phyloP scores from a whole-genome alignment of 192 early-diverging fungal genomes.

The Anaeromyces robustus region DNA sequence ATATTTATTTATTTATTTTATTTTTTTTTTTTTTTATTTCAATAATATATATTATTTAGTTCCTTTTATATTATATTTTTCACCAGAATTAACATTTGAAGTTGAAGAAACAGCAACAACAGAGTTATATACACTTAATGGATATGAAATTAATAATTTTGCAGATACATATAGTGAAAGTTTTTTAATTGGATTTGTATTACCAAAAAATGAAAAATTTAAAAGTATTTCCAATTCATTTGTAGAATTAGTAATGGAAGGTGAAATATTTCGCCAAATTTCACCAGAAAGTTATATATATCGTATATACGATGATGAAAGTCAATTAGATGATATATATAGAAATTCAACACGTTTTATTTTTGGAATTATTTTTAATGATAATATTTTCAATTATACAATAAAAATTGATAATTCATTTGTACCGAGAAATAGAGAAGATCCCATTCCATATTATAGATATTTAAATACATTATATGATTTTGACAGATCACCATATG shows the following conservation, averaged over 20 bases:
- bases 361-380: not conserved
- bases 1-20: no score
- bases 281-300: not conserved
- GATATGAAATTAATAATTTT: not conserved
- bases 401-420: not conserved
- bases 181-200: not conserved
- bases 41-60: not conserved
- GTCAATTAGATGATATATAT: not conserved
- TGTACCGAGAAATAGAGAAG: not conserved
- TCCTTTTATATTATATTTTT: not conserved
- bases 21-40: not conserved
- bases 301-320: not conserved
- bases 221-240: not conserved
- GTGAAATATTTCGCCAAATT: not conserved
- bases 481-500: not conserved
- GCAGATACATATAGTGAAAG: not conserved
- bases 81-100: not conserved
- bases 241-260: not conserved
- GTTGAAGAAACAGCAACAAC: not conserved
- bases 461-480: not conserved
- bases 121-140: not conserved
- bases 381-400: not conserved
- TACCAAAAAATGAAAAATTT: not conserved
- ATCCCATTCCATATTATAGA: not conserved
- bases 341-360: not conserved